phyloP scores from a whole-genome alignment of 225 moss, liverwort and hornwort species.

The Marchantia polymorpha region DNA sequence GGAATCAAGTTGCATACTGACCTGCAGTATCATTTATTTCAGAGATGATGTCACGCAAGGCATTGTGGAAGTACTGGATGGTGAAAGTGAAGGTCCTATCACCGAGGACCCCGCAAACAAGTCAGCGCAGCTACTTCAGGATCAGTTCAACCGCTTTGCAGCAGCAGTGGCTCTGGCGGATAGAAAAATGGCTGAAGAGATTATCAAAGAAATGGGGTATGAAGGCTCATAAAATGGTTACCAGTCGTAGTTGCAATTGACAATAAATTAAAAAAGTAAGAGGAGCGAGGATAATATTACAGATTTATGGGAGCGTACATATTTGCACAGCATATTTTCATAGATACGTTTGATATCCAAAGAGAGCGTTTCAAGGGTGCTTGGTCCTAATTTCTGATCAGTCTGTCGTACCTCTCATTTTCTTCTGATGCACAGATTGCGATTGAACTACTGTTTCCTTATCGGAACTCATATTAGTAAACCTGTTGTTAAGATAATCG shows the following conservation, averaged over 20 bases:
- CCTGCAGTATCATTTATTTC: constrained; percentile 23
- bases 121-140: constrained; percentile 57
- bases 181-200: constrained; percentile 61
- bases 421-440: background rate
- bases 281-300: background rate
- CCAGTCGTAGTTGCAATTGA: background rate
- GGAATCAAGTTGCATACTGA: background rate
- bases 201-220: constrained; percentile 81
- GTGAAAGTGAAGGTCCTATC: constrained; percentile 40
- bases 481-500: too few species aligned
- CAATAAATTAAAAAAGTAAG: background rate
- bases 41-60: constrained; percentile 34
- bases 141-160: constrained; percentile 84
- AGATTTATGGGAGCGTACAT: background rate
- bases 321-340: background rate
- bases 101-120: constrained; percentile 18
- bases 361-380: background rate
- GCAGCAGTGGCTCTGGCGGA: constrained; percentile 72
- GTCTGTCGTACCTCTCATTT: background rate
- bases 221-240: constrained; percentile 2
- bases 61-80: constrained; percentile 47
- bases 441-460: background rate
- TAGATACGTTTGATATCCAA: background rate
- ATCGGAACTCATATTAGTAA: background rate
- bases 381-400: background rate